Base-by-base conservation (phyloP, 2,329 filamentous ascomycete genomes). In the Rutstroemia sp. region DNA sequence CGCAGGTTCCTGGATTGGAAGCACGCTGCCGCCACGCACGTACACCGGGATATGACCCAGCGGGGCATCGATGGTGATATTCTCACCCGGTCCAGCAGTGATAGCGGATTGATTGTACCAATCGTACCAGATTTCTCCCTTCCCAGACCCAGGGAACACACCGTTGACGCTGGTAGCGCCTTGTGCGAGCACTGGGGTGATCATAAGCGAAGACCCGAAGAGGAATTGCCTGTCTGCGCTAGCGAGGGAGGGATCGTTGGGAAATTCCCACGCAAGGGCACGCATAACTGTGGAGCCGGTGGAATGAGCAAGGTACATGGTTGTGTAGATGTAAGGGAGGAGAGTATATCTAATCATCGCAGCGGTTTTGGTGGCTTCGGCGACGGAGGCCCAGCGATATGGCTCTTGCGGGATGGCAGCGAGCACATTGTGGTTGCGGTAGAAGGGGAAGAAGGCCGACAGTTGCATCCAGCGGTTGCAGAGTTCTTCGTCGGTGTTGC, bases 401-500 rank as follows among this genome's bases (percentile, higher is more conserved):
- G 87, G 85, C 69, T 92, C 88, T 67, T 92, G 88, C 0, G 79
- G 68, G 51, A 76, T 76, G 10, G 82, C 79, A 0, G 76, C 77
- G 1, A 87, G 72, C 3, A 73, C 73, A 65, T 90, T 90, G 74
- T 92, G 87, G 70, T 90, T 90, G 25, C 87, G 77, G 72, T 89
- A 89, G 72, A 90, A 89, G 6, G 86, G 84, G 73, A 89, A 89
- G 75, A 90, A 89, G 10, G 86, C 86, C 0, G 76, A 80, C 1
- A 88, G 75, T 65, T 86, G 82, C 83, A 87, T 87, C 84, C 86
- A 90, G 19, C 87, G 77, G 54, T 80, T 80, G 71, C 87, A 91
- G 3, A 91, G 79, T 66, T 90, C 85, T 65, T 82, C 78, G 60
- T 84, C 81, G 0, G 78, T 74, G 66, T 89, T 87, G 8, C 81